phyloP scores from a whole-genome alignment of 2,329 filamentous ascomycete species.

The Diaporthe amygdali region DNA sequence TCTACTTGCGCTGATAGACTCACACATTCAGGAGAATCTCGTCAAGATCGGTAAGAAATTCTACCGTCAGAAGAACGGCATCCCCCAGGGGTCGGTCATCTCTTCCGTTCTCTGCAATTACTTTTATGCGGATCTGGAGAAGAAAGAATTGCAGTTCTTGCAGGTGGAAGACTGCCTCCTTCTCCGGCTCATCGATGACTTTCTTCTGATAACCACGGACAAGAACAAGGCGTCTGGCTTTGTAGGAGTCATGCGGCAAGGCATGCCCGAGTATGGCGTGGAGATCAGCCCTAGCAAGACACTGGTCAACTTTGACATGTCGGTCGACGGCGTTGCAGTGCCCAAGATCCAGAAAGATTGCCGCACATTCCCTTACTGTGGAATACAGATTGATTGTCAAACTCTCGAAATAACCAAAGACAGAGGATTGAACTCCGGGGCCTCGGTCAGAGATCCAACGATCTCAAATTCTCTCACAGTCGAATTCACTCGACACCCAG shows the following conservation, averaged over 20 bases:
- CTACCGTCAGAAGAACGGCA: conserved; percentile 86
- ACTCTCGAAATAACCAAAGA: conserved; percentile 80
- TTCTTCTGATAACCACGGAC: conserved; percentile 82
- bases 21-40: conserved; percentile 85
- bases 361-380: conserved; percentile 84
- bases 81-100: conserved; percentile 90
- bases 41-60: conserved; percentile 88
- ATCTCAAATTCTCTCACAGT: conserved; percentile 79
- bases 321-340: conserved; percentile 58
- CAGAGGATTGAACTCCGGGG: conserved; percentile 50
- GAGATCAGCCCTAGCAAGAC: conserved; percentile 79
- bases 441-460: conserved; percentile 39
- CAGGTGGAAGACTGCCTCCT: conserved; percentile 65
- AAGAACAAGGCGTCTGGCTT: conserved; percentile 72
- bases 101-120: conserved; percentile 91
- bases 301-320: conserved; percentile 79
- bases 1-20: conserved; percentile 72
- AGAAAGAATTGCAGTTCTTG: conserved; percentile 71
- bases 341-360: conserved; percentile 45
- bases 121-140: conserved; percentile 91
- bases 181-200: conserved; percentile 88
- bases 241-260: conserved; percentile 78
- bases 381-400: conserved; percentile 74
- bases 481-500: conserved; percentile 74
- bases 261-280: conserved; percentile 81